Evolutionary conservation across 2,329 filamentous ascomycete species (phyloP).

Genomic region (Drechslerella stenobrocha): DNA sequence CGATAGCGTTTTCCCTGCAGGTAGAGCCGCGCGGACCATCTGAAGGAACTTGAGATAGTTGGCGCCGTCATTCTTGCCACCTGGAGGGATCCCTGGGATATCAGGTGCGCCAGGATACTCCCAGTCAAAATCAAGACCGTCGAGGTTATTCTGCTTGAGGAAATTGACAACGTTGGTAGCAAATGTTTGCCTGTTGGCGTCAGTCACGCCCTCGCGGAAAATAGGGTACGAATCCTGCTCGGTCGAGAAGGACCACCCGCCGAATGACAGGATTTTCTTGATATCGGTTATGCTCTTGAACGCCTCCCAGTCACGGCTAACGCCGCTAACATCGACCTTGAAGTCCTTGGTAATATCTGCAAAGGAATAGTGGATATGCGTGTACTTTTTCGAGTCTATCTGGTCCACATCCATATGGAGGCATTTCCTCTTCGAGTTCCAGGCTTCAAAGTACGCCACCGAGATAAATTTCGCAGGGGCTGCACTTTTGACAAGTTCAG

Average conservation of each 20-base stretch:
- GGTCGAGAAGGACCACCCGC: constrained; percentile 51
- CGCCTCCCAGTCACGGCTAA: constrained; percentile 53
- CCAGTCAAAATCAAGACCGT: constrained; percentile 60
- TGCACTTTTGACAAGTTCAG: constrained; percentile 15
- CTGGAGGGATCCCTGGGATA: constrained; percentile 52
- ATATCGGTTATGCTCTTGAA: constrained; percentile 53
- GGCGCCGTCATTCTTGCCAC: constrained; percentile 51
- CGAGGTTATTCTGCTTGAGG: constrained; percentile 57
- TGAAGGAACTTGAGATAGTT: constrained; percentile 53
- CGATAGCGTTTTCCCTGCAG: constrained; percentile 53
- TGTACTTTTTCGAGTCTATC: constrained; percentile 44
- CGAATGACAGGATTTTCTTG: constrained; percentile 54
- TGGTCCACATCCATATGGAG: constrained; percentile 44
- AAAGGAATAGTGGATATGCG: constrained; percentile 53
- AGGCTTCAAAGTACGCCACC: constrained; percentile 50
- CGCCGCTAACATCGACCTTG: constrained; percentile 32
- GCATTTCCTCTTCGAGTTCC: constrained; percentile 34
- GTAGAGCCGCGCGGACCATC: constrained; percentile 41
- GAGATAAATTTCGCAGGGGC: constrained; percentile 16
- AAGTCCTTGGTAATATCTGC: constrained; percentile 47
- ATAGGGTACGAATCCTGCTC: constrained; percentile 48
- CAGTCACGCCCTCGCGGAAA: constrained; percentile 53
- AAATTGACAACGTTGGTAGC: constrained; percentile 56
- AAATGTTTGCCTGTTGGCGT: constrained; percentile 55
- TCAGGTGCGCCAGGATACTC: constrained; percentile 55